Evolutionary conservation across 1,284 basidiomycete genomes (phyloP), one percentile per base, ranked within the genome.

Genomic region (Pseudozyma hubeiensis): DNA sequence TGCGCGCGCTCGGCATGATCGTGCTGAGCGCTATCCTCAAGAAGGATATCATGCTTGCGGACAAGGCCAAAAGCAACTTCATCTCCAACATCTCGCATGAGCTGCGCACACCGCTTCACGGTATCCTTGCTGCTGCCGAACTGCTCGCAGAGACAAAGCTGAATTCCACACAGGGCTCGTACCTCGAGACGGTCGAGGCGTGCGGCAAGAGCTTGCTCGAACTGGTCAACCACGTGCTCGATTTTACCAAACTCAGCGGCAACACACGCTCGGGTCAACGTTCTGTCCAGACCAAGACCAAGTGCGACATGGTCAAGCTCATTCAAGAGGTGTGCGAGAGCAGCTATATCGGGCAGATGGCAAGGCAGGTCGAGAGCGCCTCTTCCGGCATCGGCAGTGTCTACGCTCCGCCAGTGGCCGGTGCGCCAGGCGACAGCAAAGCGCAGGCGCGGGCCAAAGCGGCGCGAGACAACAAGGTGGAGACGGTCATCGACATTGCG

Each of bases 51-150:
- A 91, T 94, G 50, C 87, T 97, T 11, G 95, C 95, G 4, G 95
- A 97, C 85, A 95, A 97, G 83, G 91, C 93, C 1, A 83, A 94
- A 85, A 90, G 91, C 75, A 84, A 93, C 57, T 94, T 94, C 85
- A 94, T 94, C 69, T 93, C 92, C 13, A 94, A 94, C 80, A 97
- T 97, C 80, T 96, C 93, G 13, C 95, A 97, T 84, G 95, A 97
- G 84, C 87, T 85, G 7, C 67, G 84, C 9, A 85, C 84, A 16
- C 84, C 84, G 13, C 75, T 85, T 9, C 83, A 85, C 53, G 84
- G 84, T 19, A 95, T 96, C 73, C 86, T 97, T 13, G 93, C 93
- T 4, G 93, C 93, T 2, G 93, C 93, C 7, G 94, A 97, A 81
- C 86, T 97, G 19, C 87, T 97, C 7, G 88, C 88, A 35, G 94